phyloP scores from a whole-genome alignment of 192 early-diverging fungal genomes.

The Podila epigama region DNA sequence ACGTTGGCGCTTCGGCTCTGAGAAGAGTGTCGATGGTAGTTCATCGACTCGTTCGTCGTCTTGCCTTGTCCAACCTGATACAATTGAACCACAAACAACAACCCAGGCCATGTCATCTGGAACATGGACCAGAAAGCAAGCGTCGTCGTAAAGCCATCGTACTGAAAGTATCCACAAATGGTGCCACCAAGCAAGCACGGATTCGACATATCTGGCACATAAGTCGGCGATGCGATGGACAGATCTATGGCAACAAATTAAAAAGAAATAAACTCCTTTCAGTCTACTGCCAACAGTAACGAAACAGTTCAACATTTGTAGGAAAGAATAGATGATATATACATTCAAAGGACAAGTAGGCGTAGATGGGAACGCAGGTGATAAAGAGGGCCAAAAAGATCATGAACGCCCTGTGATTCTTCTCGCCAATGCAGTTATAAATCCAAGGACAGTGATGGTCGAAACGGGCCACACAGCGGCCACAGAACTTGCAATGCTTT shows the following conservation, averaged over 20 bases:
- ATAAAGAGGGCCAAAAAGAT: constrained; percentile 76
- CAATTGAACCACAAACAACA: constrained; percentile 77
- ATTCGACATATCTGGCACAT: constrained; percentile 58
- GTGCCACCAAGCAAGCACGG: constrained; percentile 65
- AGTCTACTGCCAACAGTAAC: background rate
- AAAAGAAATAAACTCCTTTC: background rate
- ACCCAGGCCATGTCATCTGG: constrained; percentile 85
- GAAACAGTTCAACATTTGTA: background rate
- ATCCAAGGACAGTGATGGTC: constrained; percentile 99
- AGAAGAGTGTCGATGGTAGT: constrained; percentile 74
- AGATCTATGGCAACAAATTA: constrained; percentile 48
- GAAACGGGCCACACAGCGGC: constrained; percentile 93
- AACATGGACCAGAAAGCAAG: constrained; percentile 76
- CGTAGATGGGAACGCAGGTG: constrained; percentile 64
- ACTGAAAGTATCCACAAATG: constrained; percentile 77
- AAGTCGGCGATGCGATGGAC: constrained; percentile 51
- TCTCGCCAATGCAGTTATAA: constrained; percentile 90
- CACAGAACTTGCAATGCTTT: constrained; percentile 94
- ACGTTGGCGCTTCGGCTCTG: constrained; percentile 47
- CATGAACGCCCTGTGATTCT: constrained; percentile 91
- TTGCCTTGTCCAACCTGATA: constrained; percentile 78
- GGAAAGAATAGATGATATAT: constrained; percentile 27
- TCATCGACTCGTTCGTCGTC: constrained; percentile 94
- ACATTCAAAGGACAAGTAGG: constrained; percentile 71
- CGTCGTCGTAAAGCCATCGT: constrained; percentile 75